These are phyloP conservation scores for Coemansia sp. DNA, from an alignment of 192 early-diverging fungal species.

Conservation along the genomic window DNA sequence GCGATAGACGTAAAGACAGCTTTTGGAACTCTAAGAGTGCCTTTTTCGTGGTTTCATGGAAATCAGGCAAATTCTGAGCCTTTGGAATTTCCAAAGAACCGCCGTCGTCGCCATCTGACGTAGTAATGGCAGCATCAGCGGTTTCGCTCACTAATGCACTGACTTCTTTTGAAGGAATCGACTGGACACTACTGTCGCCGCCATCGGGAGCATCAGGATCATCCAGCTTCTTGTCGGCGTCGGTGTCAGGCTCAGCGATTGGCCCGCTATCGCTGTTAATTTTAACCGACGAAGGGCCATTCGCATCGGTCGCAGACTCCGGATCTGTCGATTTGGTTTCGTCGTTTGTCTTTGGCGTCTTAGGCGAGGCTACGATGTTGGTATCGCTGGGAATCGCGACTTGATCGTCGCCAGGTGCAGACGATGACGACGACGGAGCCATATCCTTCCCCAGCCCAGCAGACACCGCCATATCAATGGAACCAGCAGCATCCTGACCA, in stretches of 20 bases:
- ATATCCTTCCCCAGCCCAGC: not conserved
- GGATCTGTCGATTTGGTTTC: not conserved
- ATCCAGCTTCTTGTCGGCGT: not conserved
- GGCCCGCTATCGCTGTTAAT: not conserved
- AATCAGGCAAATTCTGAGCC: not conserved
- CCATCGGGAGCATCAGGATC: not conserved
- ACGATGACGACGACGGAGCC: not conserved
- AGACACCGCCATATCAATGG: not conserved
- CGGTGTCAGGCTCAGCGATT: not conserved
- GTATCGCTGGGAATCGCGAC: not conserved
- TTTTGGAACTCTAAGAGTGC: conserved; percentile 30
- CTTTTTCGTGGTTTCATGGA: conserved; percentile 6
- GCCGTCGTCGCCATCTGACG: conserved; percentile 4
- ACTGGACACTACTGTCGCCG: not conserved
- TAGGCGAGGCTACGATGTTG: not conserved
- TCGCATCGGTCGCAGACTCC: not conserved
- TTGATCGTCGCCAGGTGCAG: not conserved
- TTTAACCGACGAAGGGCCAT: not conserved
- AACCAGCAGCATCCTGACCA: not conserved
- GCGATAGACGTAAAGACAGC: conserved; percentile 34
- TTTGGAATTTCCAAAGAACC: not conserved
- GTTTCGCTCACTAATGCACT: not conserved
- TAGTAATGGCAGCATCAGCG: not conserved
- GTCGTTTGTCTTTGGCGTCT: not conserved
- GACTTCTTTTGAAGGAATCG: conserved; percentile 2